Evolutionary conservation across 345 rosid species (phyloP).

Genomic region (Salix dunnii): DNA sequence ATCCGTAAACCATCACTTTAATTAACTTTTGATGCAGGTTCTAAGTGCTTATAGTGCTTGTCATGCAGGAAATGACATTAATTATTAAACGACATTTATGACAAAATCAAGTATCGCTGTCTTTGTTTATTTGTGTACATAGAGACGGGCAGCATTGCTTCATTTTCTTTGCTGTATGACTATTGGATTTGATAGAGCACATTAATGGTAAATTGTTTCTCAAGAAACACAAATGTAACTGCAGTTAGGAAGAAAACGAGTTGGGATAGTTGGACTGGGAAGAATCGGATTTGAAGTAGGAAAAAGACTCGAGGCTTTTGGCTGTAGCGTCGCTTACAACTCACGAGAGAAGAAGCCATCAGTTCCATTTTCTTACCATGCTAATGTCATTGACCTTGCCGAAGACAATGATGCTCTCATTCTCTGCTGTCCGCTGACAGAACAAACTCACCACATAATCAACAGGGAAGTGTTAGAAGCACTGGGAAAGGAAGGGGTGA

Average conservation of each 20-base stretch:
- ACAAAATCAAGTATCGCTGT: background rate
- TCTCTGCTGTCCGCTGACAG: constrained; percentile 5
- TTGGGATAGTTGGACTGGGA: constrained; percentile 27
- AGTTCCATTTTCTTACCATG: constrained; percentile 14
- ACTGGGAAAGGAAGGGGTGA: constrained; percentile 18
- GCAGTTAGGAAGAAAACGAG: constrained; percentile 21
- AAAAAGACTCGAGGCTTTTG: constrained; percentile 16
- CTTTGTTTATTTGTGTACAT: background rate
- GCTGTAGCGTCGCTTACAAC: constrained; percentile 22
- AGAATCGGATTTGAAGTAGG: constrained; percentile 15
- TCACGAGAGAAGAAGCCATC: constrained; percentile 15
- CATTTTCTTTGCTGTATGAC: background rate
- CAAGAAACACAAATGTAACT: background rate
- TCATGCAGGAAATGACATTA: background rate
- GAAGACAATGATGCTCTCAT: constrained; percentile 14
- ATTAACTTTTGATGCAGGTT: background rate
- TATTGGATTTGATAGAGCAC: background rate
- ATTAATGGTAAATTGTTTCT: background rate
- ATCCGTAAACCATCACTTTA: no score
- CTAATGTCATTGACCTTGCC: constrained; percentile 7
- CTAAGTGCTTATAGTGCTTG: background rate
- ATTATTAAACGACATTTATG: background rate
- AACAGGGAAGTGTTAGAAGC: constrained; percentile 13
- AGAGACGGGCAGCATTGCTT: background rate
- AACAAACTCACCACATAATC: constrained; percentile 10